Base-by-base conservation (phyloP, 1,284 basidiomycete species). In the Prillingera fragicola region DNA sequence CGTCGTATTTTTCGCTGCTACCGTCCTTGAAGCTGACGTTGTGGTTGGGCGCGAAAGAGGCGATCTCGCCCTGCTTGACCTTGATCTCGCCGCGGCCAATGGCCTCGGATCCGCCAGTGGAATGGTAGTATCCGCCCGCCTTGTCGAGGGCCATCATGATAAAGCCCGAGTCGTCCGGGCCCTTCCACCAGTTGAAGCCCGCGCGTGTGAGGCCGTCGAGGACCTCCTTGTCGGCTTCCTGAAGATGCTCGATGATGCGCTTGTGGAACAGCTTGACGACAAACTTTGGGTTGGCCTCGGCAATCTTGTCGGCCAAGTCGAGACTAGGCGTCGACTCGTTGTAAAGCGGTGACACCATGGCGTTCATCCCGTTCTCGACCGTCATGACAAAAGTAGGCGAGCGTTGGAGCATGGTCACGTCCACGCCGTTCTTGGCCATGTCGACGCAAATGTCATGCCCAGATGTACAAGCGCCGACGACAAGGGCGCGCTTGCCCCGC, bases 11-110 rank as follows among this genome's bases (percentile, higher is more conserved):
- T 22, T 84, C 63, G 50, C 77, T 76, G 18, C 74, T 78, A 4
- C 83, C 83, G 52, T 87, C 76, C 43, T 77, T 76, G 56, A 87
- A 87, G 34, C 73, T 73, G 12, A 86, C 59, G 0, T 78, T 78
- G 9, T 65, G 75, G 51, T 77, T 73, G 0, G 77, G 24, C 24
- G 55, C 56, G 34, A 65, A 64, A 2, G 55, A 51, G 14, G 76
- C 72, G 49, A 83, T 77, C 43, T 75, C 70, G 36, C 81, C 81
- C 56, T 76, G 81, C 67, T 85, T 84, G 34, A 87, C 69, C 63
- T 84, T 85, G 69, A 87, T 85, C 57, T 82, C 80, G 19, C 80
- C 79, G 45, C 84, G 80, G 19, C 79, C 74, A 54, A 87, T 79
- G 43, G 78, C 63, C 60, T 81, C 75, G 45, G 78, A 80, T 18